Percentiles rank a stretch among this genome's conserved stretches.
Conservation (phyloP, 371 early-diverging fungal genomes). For the Basidiobolus meristosporus region DNA sequence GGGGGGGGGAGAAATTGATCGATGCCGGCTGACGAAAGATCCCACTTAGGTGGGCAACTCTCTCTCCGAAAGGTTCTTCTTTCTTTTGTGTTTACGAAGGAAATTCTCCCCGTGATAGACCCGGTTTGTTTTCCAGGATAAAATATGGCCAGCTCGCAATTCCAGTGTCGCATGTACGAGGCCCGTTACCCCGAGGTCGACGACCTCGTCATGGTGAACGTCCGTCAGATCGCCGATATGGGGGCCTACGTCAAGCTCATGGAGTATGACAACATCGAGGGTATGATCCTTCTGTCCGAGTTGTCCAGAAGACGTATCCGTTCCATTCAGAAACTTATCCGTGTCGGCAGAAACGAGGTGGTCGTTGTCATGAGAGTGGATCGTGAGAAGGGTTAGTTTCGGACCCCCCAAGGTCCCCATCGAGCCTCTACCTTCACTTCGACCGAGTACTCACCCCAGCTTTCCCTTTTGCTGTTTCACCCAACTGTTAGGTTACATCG, state of each 20-base stretch:
- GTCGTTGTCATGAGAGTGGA: conserved; percentile 97
- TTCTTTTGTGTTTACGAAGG: too few relatives aligned
- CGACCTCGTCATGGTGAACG: conserved; percentile 96
- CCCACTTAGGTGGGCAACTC: too few relatives aligned
- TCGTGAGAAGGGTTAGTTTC: conserved; percentile 91
- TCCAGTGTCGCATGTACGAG: conserved; percentile 76
- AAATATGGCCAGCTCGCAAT: neutral
- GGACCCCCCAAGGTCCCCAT: too few relatives aligned
- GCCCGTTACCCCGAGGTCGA: conserved; percentile 93
- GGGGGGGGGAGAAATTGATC: too few relatives aligned
- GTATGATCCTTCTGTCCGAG: conserved; percentile 95
- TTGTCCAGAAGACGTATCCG: conserved; percentile 94
- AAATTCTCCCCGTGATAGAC: too few relatives aligned
- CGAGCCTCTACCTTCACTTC: neutral
- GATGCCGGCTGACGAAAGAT: too few relatives aligned
- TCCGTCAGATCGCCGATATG: conserved; percentile 92
- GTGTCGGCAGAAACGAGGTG: conserved; percentile 93
- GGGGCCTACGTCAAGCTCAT: conserved; percentile 93
- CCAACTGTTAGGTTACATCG: conserved; percentile 91
- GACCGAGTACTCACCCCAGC: neutral
- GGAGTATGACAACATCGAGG: conserved; percentile 85
- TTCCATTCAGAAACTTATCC: conserved; percentile 92
- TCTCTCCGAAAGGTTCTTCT: too few relatives aligned
- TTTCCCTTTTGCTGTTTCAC: too few relatives aligned
- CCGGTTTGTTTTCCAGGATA: neutral